Base-by-base conservation (phyloP, 805 yeast species). In the Zygotorulaspora chibaensis region DNA sequence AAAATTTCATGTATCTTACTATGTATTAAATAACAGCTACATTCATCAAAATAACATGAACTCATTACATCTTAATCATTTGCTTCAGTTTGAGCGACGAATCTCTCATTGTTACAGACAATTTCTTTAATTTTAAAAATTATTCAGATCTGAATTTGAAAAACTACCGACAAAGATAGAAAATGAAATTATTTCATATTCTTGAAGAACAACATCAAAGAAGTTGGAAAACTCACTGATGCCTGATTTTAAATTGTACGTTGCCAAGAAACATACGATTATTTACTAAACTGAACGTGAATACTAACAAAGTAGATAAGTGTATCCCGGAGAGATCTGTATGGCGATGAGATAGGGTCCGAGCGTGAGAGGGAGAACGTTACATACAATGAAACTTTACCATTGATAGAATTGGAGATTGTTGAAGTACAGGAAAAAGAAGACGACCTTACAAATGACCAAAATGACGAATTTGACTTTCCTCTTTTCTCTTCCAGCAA, bases 381-480 rank as follows among this genome's bases (percentile, higher is more conserved):
- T 20, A 4, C 25, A 20, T 20, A 20, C 25, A 20, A 46, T 2
- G 47, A 43, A 13, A 12, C 29, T 16, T 7, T 17, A 58, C 57
- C 68, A 58, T 59, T 73, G 70, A 58, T 55, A 30, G 56, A 55
- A 1, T 40, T 57, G 23, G 59, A 63, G 51, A 45, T 63, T 37
- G 61, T 58, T 27, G 59, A 64, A 30, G 51, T 55, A 8, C 37
- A 54, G 8, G 30, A 31, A n/a, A 16, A 40, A 3, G 43, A 46
- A 8, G 35, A 31, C 2, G 39, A 40, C 13, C 38, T 53, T 29
- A 42, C 28, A 8, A 35, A 23, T 6, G 38, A 43, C 3, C 43
- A 35, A n/a, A 48, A 46, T 3, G 65, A 58, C 6, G 59, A 53
- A 38, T 62, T 55, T 39, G 65, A 62, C 12, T 63, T 62, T 37